Base-by-base conservation (phyloP, 208 protist genomes). In the Acanthamoeba divionensis region DNA sequence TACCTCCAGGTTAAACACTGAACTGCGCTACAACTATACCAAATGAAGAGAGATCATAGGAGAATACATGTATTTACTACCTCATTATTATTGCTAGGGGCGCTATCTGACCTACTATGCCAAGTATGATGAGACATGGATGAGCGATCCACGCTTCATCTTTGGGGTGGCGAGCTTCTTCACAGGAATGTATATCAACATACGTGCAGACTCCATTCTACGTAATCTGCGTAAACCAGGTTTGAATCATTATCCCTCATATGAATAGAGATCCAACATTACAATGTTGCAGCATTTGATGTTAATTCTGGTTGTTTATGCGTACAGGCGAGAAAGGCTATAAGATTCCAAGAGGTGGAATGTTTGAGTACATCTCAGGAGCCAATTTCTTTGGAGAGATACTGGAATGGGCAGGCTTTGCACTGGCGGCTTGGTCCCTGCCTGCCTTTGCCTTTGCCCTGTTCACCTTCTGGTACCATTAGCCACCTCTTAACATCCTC, bases 301-400 rank as follows among this genome's bases (percentile, higher is more conserved):
- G n/a, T n/a, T n/a, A 31, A 67, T 31, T 8, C 10, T 67, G 62
- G 36, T n/a, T 67, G 26, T 41, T 67, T 15, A 67, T 67, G 3
- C 15, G 10, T 69, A 36, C 31, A 83, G 94, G 95, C 24, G 94
- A 96, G 71, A 95, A 77, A 12, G 94, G 82, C 0, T 96, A 96
- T 69, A 93, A 94, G 48, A 95, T 96, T 26, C 95, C 95, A 18
- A 24, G 66, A 2, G 94, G 95, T 0, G 95, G 95, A 24, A 90
- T 95, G 89, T 96, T 96, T 75, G 79, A 94, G 67, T 96, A 93
- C 66, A 95, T 96, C 21, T 94, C 94, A 0, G 91, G 90, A 6
- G 94, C 95, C 29, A 95, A 96, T 90, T 96, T 93, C 57, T 91
- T 96, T 48, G 95, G 94, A 33, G 94, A 96, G 89, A 94, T 93